Percentiles rank a stretch among this genome's conserved stretches.
phyloP scores from a whole-genome alignment of 106 monocot species.

The Hemerocallis citrina region DNA sequence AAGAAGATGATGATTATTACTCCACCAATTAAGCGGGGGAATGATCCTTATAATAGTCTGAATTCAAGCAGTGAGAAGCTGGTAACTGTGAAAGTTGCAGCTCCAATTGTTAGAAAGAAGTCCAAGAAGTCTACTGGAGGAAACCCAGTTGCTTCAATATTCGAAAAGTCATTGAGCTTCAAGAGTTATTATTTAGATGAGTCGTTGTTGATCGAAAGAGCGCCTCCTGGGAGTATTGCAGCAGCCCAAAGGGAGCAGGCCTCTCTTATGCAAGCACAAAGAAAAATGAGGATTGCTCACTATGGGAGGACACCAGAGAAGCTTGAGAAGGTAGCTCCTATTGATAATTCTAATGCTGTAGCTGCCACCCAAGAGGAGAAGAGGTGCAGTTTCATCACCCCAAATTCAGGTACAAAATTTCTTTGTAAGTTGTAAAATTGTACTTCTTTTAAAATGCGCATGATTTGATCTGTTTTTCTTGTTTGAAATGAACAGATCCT shows the following conservation, averaged over 20 bases:
- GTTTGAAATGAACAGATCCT: constrained; percentile 14
- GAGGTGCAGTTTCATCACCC: constrained; percentile 68
- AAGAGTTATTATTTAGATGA: background rate
- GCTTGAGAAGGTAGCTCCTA: constrained; percentile 14
- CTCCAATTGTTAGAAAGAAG: constrained; percentile 26
- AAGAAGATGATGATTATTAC: background rate
- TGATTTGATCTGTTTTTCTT: background rate
- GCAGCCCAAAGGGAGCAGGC: constrained; percentile 71
- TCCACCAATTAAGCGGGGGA: constrained; percentile 19
- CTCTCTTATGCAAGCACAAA: constrained; percentile 33
- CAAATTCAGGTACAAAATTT: too few species aligned
- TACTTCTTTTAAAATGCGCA: background rate
- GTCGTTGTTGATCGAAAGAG: constrained; percentile 18
- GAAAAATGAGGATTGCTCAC: constrained; percentile 76
- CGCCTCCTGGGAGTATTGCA: constrained; percentile 71
- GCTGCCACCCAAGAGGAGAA: constrained; percentile 24
- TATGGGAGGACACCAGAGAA: constrained; percentile 59
- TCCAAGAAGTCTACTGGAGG: constrained; percentile 30
- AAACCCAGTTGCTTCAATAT: background rate
- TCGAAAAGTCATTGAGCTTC: background rate
- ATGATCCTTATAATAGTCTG: constrained; percentile 18
- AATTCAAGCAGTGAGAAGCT: constrained; percentile 29
- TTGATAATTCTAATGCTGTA: too few species aligned
- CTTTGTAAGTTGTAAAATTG: too few species aligned
- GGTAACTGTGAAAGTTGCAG: constrained; percentile 7